Evolutionary conservation across 148 eudicot genomes (phyloP).

Genomic region (Chenopodium suecicum): DNA sequence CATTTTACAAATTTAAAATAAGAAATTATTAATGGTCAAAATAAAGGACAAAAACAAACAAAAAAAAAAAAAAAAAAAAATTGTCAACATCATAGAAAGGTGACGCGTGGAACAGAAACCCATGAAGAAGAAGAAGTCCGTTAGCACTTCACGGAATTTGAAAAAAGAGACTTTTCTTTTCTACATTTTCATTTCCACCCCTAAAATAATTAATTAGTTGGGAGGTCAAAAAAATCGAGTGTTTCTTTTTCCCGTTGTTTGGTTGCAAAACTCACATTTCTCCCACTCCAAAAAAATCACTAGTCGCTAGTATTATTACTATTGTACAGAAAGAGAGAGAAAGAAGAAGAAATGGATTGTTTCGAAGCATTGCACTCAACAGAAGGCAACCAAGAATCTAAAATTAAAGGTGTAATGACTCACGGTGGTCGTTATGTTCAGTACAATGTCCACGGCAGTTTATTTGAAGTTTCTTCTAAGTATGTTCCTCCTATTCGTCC

Average conservation of each 20-base stretch:
- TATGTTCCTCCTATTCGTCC: slow-evolving; percentile 81
- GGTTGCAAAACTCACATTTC: slow-evolving; percentile 14
- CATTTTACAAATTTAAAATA: no score
- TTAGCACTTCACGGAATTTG: slow-evolving; percentile 34
- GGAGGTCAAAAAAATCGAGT: not conserved
- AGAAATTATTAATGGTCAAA: no score
- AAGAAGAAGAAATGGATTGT: slow-evolving; percentile 28
- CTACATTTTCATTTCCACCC: not conserved
- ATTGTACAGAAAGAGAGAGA: not conserved
- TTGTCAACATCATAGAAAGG: not conserved
- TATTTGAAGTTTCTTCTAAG: slow-evolving; percentile 68
- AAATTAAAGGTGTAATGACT: slow-evolving; percentile 39
- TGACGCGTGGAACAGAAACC: slow-evolving; percentile 25
- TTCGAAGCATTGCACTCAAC: slow-evolving; percentile 35
- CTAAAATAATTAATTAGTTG: not conserved
- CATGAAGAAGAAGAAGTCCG: slow-evolving; percentile 5
- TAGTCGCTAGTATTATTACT: no score
- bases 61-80: not conserved
- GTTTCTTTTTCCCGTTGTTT: not conserved
- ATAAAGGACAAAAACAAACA: not conserved
- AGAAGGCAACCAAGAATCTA: slow-evolving; percentile 29
- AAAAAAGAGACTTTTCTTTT: not conserved
- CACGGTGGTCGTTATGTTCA: slow-evolving; percentile 64
- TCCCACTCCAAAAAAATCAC: not conserved
- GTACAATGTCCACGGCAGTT: slow-evolving; percentile 69